Percentiles rank a stretch among this genome's conserved stretches.
These are phyloP conservation scores for Fusarium metavorans DNA, from an alignment of 2,329 filamentous ascomycete species.

Conservation along the genomic window DNA sequence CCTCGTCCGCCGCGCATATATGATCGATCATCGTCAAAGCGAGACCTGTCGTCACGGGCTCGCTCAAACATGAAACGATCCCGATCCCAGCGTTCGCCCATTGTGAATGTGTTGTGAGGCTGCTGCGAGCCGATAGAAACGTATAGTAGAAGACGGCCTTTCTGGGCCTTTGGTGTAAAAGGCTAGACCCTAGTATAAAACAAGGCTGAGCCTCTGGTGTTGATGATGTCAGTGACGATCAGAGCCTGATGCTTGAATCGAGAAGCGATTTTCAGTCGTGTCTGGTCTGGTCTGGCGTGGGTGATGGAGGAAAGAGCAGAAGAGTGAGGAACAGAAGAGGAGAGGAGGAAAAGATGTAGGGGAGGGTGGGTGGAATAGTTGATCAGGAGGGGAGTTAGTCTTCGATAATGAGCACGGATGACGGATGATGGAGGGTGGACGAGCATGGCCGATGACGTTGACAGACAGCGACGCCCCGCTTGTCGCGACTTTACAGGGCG, in stretches of 20 bases:
- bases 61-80: constrained; percentile 61
- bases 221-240: constrained; percentile 8
- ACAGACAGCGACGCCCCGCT: constrained; percentile 39
- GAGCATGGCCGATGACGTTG: constrained; percentile 44
- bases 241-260: background rate
- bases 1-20: constrained; percentile 52
- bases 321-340: constrained; percentile 4
- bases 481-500: constrained; percentile 35
- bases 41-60: constrained; percentile 55
- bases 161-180: background rate
- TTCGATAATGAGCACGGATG: constrained; percentile 35
- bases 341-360: constrained; percentile 28
- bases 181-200: background rate
- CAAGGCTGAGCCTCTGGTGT: constrained; percentile 9
- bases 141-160: constrained; percentile 11
- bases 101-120: constrained; percentile 29
- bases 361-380: constrained; percentile 40
- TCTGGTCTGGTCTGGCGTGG: constrained; percentile 5
- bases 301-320: constrained; percentile 19
- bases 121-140: constrained; percentile 18
- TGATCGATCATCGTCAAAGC: constrained; percentile 68
- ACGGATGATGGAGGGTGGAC: constrained; percentile 33
- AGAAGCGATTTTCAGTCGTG: constrained; percentile 12
- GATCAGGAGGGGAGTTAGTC: constrained; percentile 35
- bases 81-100: constrained; percentile 64